Conservation (phyloP, 805 yeast genomes). For the Debaryomyces maramus region DNA sequence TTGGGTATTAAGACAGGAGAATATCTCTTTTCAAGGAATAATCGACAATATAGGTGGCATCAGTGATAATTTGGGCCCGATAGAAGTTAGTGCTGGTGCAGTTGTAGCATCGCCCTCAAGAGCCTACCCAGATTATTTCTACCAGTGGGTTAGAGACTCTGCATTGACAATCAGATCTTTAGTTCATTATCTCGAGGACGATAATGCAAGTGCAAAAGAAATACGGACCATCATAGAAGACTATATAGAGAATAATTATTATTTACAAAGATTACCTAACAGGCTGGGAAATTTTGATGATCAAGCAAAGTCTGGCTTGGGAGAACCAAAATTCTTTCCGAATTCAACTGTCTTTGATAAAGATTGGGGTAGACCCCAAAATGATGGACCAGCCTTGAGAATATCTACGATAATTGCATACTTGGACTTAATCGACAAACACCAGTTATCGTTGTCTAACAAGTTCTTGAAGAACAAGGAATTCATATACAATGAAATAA, state of each 20-base stretch:
- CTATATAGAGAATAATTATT: slow-evolving; percentile 59
- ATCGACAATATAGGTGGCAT: slow-evolving; percentile 58
- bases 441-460: slow-evolving; percentile 21
- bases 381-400: slow-evolving; percentile 91
- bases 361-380: slow-evolving; percentile 93
- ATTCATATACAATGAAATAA: slow-evolving; percentile 50
- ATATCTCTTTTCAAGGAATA: slow-evolving; percentile 45
- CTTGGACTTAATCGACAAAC: slow-evolving; percentile 42
- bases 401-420: slow-evolving; percentile 62
- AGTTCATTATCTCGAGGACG: slow-evolving; percentile 53
- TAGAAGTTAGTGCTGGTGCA: slow-evolving; percentile 58
- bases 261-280: slow-evolving; percentile 66
- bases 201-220: slow-evolving; percentile 8
- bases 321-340: slow-evolving; percentile 85
- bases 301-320: slow-evolving; percentile 54
- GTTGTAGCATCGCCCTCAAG: slow-evolving; percentile 85
- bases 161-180: slow-evolving; percentile 76
- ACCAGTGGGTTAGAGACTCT: slow-evolving; percentile 88
- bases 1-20: slow-evolving; percentile 50
- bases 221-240: slow-evolving; percentile 43
- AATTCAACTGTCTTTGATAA: slow-evolving; percentile 62
- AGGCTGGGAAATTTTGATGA: slow-evolving; percentile 62
- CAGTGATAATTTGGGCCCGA: slow-evolving; percentile 26
- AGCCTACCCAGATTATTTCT: slow-evolving; percentile 73
- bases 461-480: slow-evolving; percentile 25